A percentile compares a stretch with the other conserved stretches of the same genome.
Evolutionary conservation across 2,329 filamentous ascomycete genomes (phyloP).

Genomic region (Trichoderma brevicompactum): DNA sequence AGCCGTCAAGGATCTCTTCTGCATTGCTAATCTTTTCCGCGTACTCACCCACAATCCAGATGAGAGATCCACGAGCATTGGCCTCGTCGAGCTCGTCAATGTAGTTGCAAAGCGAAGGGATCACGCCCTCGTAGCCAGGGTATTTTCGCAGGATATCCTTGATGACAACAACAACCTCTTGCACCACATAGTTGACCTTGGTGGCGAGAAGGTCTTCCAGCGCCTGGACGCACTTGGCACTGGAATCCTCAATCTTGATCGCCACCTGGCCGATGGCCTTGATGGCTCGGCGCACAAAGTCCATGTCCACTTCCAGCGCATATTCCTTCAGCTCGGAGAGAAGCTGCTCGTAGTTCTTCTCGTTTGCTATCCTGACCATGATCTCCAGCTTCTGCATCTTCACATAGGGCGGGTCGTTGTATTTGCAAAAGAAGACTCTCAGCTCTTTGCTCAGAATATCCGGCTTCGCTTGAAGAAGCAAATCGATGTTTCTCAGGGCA

Average conservation of each 20-base stretch:
- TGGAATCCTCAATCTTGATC: constrained; percentile 96
- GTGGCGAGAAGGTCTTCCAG: constrained; percentile 92
- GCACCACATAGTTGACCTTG: constrained; percentile 98
- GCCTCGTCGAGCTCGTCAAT: constrained; percentile 98
- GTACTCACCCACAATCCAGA: constrained; percentile 99
- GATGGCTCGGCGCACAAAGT: constrained; percentile 92
- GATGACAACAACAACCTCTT: constrained; percentile 98
- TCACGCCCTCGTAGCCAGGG: constrained; percentile 96
- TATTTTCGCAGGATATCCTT: constrained; percentile 99
- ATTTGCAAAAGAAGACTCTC: constrained; percentile 99
- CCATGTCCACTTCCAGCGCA: constrained; percentile 97
- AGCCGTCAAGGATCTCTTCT: constrained; percentile 88
- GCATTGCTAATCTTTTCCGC: constrained; percentile 99
- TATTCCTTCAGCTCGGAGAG: constrained; percentile 96
- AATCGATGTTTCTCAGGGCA: constrained; percentile 91
- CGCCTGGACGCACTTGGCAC: constrained; percentile 93
- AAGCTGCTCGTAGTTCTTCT: constrained; percentile 93
- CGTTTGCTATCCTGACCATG: constrained; percentile 98
- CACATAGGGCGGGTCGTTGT: constrained; percentile 96
- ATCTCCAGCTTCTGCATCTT: constrained; percentile 98
- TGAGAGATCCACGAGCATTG: constrained; percentile 84
- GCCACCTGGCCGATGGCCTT: constrained; percentile 97
- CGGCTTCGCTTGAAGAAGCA: constrained; percentile 92
- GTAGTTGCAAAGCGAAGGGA: constrained; percentile 92
- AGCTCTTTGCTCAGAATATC: constrained; percentile 97